Evolutionary conservation across 148 eudicot species (phyloP).

Genomic region (Pouteria glomerata): DNA sequence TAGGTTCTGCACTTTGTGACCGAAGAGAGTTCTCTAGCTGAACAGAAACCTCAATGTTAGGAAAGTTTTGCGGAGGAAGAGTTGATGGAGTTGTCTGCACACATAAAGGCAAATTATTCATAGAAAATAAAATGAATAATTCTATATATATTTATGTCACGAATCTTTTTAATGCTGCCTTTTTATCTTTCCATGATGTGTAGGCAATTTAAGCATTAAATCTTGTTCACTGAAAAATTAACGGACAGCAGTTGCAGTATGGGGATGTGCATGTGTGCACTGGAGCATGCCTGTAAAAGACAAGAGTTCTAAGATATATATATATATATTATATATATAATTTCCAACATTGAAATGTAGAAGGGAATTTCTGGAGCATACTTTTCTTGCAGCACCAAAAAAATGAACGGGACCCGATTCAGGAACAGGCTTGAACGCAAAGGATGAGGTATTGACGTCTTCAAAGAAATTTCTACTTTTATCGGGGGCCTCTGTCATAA

Average conservation of each 20-base stretch:
- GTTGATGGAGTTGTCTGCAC: constrained; percentile 12
- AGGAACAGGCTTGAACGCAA: constrained; percentile 40
- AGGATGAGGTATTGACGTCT: constrained; percentile 26
- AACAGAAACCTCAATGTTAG: constrained; percentile 21
- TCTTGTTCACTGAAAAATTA: too few relatives aligned
- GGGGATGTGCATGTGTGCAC: neutral
- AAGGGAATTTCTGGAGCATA: constrained; percentile 6
- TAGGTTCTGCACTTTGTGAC: constrained; percentile 27
- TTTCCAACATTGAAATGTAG: neutral
- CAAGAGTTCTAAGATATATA: neutral
- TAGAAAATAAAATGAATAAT: neutral
- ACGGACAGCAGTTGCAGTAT: neutral
- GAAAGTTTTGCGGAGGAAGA: constrained; percentile 22
- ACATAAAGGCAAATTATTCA: neutral
- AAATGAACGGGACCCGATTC: constrained; percentile 26
- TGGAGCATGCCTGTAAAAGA: neutral
- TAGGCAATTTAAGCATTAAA: neutral
- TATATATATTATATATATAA: too few relatives aligned
- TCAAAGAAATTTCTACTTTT: constrained; percentile 22
- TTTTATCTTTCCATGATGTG: neutral
- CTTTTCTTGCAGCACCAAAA: constrained; percentile 26
- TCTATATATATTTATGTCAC: neutral
- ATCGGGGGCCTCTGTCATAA: constrained; percentile 17
- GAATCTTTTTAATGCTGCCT: neutral
- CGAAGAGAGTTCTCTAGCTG: constrained; percentile 16